Base-by-base conservation (phyloP, 306 rosid species). In the Gastrolobium bilobum region DNA sequence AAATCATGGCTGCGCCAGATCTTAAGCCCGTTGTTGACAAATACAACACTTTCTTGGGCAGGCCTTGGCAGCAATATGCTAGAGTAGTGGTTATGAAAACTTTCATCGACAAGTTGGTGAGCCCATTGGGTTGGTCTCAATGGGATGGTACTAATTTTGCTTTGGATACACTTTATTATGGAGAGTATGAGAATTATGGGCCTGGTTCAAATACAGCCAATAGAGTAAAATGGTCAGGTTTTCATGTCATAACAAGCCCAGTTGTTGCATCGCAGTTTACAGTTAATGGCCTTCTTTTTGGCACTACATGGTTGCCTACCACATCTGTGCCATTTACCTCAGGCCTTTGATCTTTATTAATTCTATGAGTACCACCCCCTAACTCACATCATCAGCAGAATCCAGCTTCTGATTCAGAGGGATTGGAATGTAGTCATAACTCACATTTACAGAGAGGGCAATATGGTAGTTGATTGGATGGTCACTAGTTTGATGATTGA, bases 41-140 rank as follows among this genome's bases (percentile, higher is more conserved):
- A 0, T 68, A 81, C 15, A 79, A 44, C 4, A 94, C 98, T 0
- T 94, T 79, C 75, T 73, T 94, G 66, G 98, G 98, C 11, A 83
- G 98, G 73, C 98, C 98, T 0, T 94, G 98, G 98, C 86, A 85
- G 82, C 86, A 76, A 26, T 90, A 94, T 52, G 58, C 98, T 0
- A 81, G 97, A 58, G 88, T 88, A 0, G 91, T 89, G 13, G 75
- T 89, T 2, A 72, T 94, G 81, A 84, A 84, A 61, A 87, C 89
- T 29, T 92, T 77, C 38, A 68, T 94, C 0, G 98, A 86, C 64
- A 53, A 52, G 1, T 65, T 89, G 75, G 83, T 94, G 4, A 86
- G 83, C 81, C 94, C 98, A 1, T 69, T 72, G 50, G 98, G 98
- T 0, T 94, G 98, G 98, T 70, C 89, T 30, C 82, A 80, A 15